These are phyloP conservation scores for Apophysomyces ossiformis DNA, from an alignment of 371 early-diverging fungal species.

Conservation along the genomic window DNA sequence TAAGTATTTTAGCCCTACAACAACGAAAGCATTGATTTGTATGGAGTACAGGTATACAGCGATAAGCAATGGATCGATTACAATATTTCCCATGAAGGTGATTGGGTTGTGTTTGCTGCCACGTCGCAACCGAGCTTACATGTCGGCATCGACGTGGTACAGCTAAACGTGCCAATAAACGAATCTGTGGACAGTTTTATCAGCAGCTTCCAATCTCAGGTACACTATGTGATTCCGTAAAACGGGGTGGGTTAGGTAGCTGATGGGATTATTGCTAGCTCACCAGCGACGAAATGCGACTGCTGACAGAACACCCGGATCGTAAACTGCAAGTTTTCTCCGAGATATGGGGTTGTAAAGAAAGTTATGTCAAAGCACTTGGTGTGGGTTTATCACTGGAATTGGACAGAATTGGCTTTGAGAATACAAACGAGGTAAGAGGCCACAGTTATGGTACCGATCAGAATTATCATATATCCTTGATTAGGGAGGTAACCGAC, in stretches of 20 bases:
- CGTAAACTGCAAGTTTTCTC: constrained; percentile 47
- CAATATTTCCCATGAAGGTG: constrained; percentile 70
- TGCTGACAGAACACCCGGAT: constrained; percentile 23
- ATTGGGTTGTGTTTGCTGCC: constrained; percentile 62
- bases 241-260: not conserved
- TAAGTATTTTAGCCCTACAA: constrained; percentile 10
- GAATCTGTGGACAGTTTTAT: constrained; percentile 41
- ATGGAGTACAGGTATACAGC: not conserved
- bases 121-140: constrained; percentile 18
- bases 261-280: constrained; percentile 26
- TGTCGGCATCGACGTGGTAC: constrained; percentile 62
- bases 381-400: constrained; percentile 63
- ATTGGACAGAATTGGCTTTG: constrained; percentile 45
- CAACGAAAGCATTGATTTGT: not conserved
- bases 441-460: not conserved
- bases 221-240: constrained; percentile 12
- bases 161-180: constrained; percentile 30
- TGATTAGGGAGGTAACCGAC: not conserved
- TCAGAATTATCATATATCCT: not conserved
- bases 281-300: constrained; percentile 32
- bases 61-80: constrained; percentile 34
- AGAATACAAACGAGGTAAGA: not conserved
- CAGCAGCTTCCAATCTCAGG: constrained; percentile 41
- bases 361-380: constrained; percentile 65
- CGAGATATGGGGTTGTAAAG: constrained; percentile 64